Conservation (phyloP, 176 grass and related monocot genomes). For the Aegilops sharonensis region DNA sequence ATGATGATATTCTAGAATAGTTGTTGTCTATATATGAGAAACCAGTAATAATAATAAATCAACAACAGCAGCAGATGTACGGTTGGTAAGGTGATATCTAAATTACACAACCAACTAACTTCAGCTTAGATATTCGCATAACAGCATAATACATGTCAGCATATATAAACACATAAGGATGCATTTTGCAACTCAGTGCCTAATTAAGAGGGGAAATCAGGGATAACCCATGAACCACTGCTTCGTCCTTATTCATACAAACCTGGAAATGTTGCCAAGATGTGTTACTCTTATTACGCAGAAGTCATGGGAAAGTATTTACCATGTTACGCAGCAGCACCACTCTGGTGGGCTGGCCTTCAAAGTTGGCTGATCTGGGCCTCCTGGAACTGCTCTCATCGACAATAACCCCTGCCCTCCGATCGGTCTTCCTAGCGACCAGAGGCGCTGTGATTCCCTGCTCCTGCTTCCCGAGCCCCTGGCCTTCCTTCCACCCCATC, state of each 20-base stretch:
- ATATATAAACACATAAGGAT: background rate
- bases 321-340: constrained; percentile 92
- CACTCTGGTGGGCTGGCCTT: constrained; percentile 63
- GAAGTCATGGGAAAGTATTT: background rate
- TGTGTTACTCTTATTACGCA: background rate
- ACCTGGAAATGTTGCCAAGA: background rate
- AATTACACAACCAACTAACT: background rate
- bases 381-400: constrained; percentile 79
- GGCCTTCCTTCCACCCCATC: constrained; percentile 99
- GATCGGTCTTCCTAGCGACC: constrained; percentile 87
- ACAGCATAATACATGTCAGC: background rate
- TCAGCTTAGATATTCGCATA: background rate
- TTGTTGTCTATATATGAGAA: background rate
- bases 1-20: background rate
- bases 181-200: background rate
- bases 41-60: background rate
- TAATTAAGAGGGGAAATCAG: background rate
- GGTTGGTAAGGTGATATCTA: background rate
- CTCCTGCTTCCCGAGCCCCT: constrained; percentile 92
- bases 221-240: background rate
- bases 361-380: constrained; percentile 66
- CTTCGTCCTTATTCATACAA: background rate
- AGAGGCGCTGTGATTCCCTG: constrained; percentile 85
- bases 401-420: constrained; percentile 79
- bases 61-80: background rate